Evolutionary conservation across 495 filamentous ascomycete genomes (phyloP).

Genomic region (Lophium mytilinum): DNA sequence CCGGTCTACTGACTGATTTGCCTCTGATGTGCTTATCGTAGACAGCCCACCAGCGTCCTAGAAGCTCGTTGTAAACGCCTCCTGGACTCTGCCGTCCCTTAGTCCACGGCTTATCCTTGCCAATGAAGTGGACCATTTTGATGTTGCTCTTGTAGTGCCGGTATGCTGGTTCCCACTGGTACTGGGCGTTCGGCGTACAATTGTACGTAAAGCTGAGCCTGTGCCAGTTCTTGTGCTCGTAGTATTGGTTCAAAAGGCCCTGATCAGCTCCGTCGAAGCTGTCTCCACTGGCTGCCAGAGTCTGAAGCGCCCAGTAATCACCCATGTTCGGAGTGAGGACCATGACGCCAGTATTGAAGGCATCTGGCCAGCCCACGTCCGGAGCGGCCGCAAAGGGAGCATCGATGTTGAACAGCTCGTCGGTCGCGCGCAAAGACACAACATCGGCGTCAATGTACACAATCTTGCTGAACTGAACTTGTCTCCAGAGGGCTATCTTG

Average conservation of each 20-base stretch:
- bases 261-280: slow-evolving; percentile 98
- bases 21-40: slow-evolving; percentile 76
- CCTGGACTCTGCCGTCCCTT: slow-evolving; percentile 51
- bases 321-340: slow-evolving; percentile 77
- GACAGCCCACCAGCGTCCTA: slow-evolving; percentile 82
- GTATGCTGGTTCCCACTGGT: slow-evolving; percentile 93
- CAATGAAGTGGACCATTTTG: slow-evolving; percentile 88
- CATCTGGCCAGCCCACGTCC: slow-evolving; percentile 96
- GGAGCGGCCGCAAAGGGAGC: slow-evolving; percentile 81
- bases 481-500: slow-evolving; percentile 91
- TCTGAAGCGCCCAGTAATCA: slow-evolving; percentile 76
- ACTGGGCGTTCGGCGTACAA: slow-evolving; percentile 86
- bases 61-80: slow-evolving; percentile 69
- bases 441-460: slow-evolving; percentile 91
- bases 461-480: slow-evolving; percentile 80
- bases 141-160: slow-evolving; percentile 83
- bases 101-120: slow-evolving; percentile 81
- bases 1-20: not conserved
- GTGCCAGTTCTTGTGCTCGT: slow-evolving; percentile 63
- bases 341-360: slow-evolving; percentile 97
- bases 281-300: slow-evolving; percentile 73
- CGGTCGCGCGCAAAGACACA: slow-evolving; percentile 75
- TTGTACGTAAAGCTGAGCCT: slow-evolving; percentile 93
- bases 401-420: slow-evolving; percentile 79
- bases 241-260: slow-evolving; percentile 91